A percentile compares a stretch with the other conserved stretches of the same genome.
Conservation (phyloP, 2,329 filamentous ascomycete species). For the Curvularia spicifera region DNA sequence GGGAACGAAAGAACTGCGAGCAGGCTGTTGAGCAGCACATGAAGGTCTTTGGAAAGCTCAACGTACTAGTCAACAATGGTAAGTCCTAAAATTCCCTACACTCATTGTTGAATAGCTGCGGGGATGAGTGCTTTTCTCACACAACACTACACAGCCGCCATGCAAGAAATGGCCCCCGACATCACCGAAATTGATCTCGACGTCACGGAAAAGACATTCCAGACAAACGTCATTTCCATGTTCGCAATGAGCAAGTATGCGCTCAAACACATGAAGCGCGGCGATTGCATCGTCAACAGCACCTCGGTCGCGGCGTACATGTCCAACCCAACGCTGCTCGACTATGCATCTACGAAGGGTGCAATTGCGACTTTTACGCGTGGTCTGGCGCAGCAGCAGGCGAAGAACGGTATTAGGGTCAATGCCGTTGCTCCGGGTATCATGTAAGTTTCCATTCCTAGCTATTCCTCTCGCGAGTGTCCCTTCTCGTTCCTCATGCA, state of each 20-base stretch:
- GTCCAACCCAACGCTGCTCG: conserved; percentile 75
- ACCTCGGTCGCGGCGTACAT: conserved; percentile 80
- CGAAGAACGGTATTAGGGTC: conserved; percentile 72
- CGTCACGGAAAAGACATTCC: conserved; percentile 63
- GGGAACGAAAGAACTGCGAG: conserved; percentile 68
- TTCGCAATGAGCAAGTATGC: conserved; percentile 79
- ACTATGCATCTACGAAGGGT: conserved; percentile 79
- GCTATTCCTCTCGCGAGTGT: too few species aligned
- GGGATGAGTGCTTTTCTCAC: not conserved
- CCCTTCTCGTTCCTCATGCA: conserved; percentile 9
- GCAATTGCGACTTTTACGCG: conserved; percentile 79
- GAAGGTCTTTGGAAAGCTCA: conserved; percentile 68
- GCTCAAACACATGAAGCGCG: conserved; percentile 72
- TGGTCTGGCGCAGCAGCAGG: conserved; percentile 73
- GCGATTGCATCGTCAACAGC: conserved; percentile 79
- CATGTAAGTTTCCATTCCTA: conserved; percentile 25
- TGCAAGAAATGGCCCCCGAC: conserved; percentile 62
- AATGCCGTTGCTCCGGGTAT: conserved; percentile 75
- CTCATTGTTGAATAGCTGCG: not conserved
- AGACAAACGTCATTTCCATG: conserved; percentile 78
- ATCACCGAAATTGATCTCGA: conserved; percentile 62
- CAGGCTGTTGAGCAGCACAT: conserved; percentile 69
- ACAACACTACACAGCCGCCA: conserved; percentile 51
- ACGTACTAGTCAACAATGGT: conserved; percentile 58
- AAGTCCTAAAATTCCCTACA: not conserved